These are phyloP conservation scores for Aulographum hederae DNA, from an alignment of 2,329 filamentous ascomycete genomes.

Conservation along the genomic window DNA sequence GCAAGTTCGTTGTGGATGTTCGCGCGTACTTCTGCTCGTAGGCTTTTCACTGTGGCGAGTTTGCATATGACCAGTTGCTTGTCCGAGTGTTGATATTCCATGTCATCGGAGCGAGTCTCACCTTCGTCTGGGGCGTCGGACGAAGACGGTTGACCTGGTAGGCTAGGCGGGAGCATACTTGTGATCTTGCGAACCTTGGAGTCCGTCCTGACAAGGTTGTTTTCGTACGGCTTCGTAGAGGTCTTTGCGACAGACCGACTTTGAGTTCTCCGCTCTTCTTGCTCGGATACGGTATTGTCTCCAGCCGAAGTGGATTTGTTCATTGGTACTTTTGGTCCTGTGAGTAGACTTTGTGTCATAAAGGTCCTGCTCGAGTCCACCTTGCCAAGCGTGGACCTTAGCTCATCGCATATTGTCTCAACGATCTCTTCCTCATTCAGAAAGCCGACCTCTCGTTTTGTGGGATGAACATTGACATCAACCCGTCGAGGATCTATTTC, in stretches of 20 bases:
- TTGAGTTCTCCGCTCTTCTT: constrained; percentile 12
- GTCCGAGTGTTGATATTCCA: constrained; percentile 55
- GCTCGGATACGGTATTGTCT: background rate
- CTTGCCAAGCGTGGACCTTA: constrained; percentile 59
- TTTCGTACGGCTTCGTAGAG: constrained; percentile 46
- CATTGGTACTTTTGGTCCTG: constrained; percentile 35
- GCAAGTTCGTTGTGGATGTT: constrained; percentile 71
- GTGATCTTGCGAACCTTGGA: constrained; percentile 84
- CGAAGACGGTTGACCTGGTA: constrained; percentile 9
- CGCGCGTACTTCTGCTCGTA: constrained; percentile 65
- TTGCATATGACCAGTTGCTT: constrained; percentile 52
- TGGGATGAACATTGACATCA: constrained; percentile 95
- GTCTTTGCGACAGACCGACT: constrained; percentile 9
- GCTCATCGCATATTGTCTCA: constrained; percentile 63
- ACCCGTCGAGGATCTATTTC: constrained; percentile 85
- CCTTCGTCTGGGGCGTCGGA: background rate
- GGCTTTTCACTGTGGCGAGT: constrained; percentile 67
- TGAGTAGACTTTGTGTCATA: constrained; percentile 78
- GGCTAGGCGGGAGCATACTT: constrained; percentile 60
- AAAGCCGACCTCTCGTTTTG: constrained; percentile 92
- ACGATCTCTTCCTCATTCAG: constrained; percentile 95
- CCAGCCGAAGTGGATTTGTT: background rate
- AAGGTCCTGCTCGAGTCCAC: constrained; percentile 92
- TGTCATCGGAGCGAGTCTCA: constrained; percentile 21
- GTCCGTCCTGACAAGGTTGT: constrained; percentile 82